Conservation (phyloP, 148 eudicot genomes). For the Nepenthes gracilis region DNA sequence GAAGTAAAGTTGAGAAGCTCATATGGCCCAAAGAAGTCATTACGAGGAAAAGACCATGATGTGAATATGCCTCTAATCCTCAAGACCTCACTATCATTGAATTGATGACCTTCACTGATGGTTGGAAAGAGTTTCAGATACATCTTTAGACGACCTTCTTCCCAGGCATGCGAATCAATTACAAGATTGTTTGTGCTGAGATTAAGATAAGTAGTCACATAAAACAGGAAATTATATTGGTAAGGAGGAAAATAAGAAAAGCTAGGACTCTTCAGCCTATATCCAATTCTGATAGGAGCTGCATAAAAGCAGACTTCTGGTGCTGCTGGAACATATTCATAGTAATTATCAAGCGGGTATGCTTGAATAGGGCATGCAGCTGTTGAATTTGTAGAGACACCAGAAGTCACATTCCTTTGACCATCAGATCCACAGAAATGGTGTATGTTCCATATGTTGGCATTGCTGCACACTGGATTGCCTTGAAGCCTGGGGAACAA, state of each 20-base stretch:
- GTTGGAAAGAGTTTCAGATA: conserved; percentile 65
- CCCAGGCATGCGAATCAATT: conserved; percentile 67
- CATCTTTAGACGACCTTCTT: conserved; percentile 78
- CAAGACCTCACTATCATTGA: conserved; percentile 55
- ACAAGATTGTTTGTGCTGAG: conserved; percentile 44
- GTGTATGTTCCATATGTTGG: conserved; percentile 23
- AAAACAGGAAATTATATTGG: conserved; percentile 30
- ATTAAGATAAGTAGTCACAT: conserved; percentile 38
- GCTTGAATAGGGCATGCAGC: conserved; percentile 33
- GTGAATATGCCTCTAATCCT: conserved; percentile 36
- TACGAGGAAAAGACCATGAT: conserved; percentile 51
- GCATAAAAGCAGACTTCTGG: conserved; percentile 66
- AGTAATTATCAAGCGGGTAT: conserved; percentile 47
- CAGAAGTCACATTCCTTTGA: conserved; percentile 23
- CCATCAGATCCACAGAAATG: conserved; percentile 44
- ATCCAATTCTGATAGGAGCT: conserved; percentile 68
- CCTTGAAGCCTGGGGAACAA: conserved; percentile 47
- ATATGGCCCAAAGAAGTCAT: conserved; percentile 82
- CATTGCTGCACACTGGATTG: conserved; percentile 52
- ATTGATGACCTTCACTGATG: conserved; percentile 15
- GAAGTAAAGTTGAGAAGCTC: conserved; percentile 81
- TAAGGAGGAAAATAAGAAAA: conserved; percentile 64
- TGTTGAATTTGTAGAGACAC: conserved; percentile 19
- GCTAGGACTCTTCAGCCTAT: conserved; percentile 86
- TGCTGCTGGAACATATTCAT: conserved; percentile 53